These are phyloP conservation scores for Starmerella sp. DNA, from an alignment of 805 yeast species.

Conservation along the genomic window DNA sequence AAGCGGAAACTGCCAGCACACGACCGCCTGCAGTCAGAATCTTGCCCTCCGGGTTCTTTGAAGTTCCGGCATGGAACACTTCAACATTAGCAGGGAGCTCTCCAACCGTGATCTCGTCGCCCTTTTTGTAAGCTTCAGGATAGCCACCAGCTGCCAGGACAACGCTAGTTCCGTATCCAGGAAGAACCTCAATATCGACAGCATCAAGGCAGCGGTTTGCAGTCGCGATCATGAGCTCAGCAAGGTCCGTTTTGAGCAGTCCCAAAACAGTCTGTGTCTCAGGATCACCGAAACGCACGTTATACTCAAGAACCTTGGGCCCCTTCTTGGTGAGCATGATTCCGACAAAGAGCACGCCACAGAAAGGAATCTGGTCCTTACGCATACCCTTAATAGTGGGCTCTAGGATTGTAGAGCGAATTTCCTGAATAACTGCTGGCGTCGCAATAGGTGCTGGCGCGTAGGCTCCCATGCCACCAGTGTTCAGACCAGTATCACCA, in stretches of 20 bases:
- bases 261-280: constrained; percentile 97
- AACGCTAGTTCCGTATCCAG: constrained; percentile 75
- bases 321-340: constrained; percentile 79
- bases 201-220: constrained; percentile 91
- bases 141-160: constrained; percentile 96
- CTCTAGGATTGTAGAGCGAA: constrained; percentile 63
- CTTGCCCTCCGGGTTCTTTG: constrained; percentile 38
- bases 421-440: constrained; percentile 53
- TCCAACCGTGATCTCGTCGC: constrained; percentile 58
- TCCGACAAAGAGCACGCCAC: constrained; percentile 92
- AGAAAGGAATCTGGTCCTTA: constrained; percentile 86
- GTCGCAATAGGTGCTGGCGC: constrained; percentile 97
- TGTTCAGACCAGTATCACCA: constrained; percentile 86
- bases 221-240: constrained; percentile 84
- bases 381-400: constrained; percentile 97
- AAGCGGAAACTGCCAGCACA: constrained; percentile 89
- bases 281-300: constrained; percentile 98
- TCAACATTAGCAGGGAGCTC: constrained; percentile 46
- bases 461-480: constrained; percentile 99
- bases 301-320: constrained; percentile 92
- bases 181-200: constrained; percentile 40
- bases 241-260: constrained; percentile 79
- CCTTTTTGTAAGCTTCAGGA: constrained; percentile 78
- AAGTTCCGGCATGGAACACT: constrained; percentile 97
- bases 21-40: constrained; percentile 89